A percentile compares a stretch with the other conserved stretches of the same genome.
Conservation (phyloP, 1,139 yeast species). For the Yamadazyma aaseri region DNA sequence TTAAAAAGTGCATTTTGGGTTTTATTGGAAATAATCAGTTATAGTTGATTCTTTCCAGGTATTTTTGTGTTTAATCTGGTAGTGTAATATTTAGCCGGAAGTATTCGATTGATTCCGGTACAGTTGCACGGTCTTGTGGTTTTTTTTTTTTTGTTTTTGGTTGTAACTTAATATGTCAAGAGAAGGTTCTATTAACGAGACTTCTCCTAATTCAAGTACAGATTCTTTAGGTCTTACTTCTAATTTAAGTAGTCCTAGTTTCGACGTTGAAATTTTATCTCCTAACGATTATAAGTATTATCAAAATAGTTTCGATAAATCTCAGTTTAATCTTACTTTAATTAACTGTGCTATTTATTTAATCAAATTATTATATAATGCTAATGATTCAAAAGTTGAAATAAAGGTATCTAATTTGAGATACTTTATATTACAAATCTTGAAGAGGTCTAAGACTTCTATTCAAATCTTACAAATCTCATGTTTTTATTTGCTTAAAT, state of each 20-base stretch:
- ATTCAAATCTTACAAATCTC: constrained; percentile 65
- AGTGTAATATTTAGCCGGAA: too few species aligned
- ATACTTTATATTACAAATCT: constrained; percentile 60
- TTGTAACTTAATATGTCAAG: too few species aligned
- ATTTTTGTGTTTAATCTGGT: neutral
- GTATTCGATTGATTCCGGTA: too few species aligned
- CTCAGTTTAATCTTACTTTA: constrained; percentile 41
- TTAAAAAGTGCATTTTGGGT: neutral
- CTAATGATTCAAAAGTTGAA: constrained; percentile 12
- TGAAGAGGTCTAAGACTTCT: constrained; percentile 68
- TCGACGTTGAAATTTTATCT: constrained; percentile 11
- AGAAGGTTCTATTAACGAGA: too few species aligned
- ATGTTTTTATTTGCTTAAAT: constrained; percentile 57
- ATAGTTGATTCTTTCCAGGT: neutral
- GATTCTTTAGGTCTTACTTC: constrained; percentile 3
- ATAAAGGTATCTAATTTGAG: constrained; percentile 28
- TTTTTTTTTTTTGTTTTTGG: too few species aligned
- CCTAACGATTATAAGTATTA: constrained; percentile 45
- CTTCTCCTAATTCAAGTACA: neutral
- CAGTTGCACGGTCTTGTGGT: too few species aligned
- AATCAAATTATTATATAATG: constrained; percentile 34
- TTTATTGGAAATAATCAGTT: neutral
- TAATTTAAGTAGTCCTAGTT: neutral
- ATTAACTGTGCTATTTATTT: constrained; percentile 39
- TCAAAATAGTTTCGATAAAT: constrained; percentile 38